phyloP scores from a whole-genome alignment of 2,329 filamentous ascomycete genomes.

The Hypoxylon sp. region DNA sequence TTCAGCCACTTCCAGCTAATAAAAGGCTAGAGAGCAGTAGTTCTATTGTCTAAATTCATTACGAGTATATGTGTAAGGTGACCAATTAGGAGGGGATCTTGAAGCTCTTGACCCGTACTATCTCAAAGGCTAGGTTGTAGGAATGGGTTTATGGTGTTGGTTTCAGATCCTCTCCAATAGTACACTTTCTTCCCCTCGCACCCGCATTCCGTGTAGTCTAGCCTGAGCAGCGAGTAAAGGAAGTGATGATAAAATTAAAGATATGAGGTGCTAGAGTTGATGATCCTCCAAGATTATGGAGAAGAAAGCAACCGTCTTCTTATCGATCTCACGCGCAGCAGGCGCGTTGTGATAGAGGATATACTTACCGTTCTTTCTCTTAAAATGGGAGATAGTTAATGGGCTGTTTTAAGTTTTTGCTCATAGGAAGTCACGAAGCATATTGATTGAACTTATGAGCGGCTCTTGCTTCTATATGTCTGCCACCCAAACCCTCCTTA shows the following conservation, averaged over 20 bases:
- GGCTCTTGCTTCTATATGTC: background rate
- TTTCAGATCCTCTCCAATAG: too few species aligned
- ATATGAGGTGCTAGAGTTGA: background rate
- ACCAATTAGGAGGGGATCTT: background rate
- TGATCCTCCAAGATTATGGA: background rate
- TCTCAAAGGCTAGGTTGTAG: background rate
- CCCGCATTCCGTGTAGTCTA: too few species aligned
- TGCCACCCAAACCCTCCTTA: background rate
- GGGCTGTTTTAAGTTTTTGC: background rate
- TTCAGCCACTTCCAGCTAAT: background rate
- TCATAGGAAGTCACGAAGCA: background rate
- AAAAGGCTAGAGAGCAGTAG: background rate
- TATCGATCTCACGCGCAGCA: background rate
- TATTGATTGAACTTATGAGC: background rate
- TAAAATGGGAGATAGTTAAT: background rate
- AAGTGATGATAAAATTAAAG: too few species aligned
- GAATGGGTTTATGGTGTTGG: too few species aligned
- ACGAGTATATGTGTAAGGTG: background rate
- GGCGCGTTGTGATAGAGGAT: background rate
- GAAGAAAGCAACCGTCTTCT: background rate
- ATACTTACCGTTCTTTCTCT: background rate
- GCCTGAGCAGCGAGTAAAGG: too few species aligned
- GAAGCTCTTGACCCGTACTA: background rate
- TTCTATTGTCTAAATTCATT: background rate
- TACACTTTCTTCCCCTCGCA: too few species aligned